Evolutionary conservation across 2,329 filamentous ascomycete species (phyloP).

Genomic region (Fusarium subtropicale): DNA sequence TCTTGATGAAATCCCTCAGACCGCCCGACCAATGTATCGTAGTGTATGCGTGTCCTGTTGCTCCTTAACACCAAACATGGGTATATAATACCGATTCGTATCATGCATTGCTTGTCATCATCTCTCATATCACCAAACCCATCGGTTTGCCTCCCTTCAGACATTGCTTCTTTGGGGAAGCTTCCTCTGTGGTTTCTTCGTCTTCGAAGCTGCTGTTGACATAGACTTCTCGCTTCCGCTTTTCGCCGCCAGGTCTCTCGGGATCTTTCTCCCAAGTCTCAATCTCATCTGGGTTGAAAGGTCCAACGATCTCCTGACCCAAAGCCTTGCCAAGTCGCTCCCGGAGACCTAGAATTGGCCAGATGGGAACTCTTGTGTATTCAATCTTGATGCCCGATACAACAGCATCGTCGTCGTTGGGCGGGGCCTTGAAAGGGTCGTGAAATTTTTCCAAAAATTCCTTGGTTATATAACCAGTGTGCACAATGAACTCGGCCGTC

Average conservation of each 20-base stretch:
- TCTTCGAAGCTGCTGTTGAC: constrained; percentile 57
- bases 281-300: constrained; percentile 55
- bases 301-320: constrained; percentile 62
- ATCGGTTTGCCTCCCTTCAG: constrained; percentile 48
- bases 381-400: constrained; percentile 58
- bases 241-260: constrained; percentile 50
- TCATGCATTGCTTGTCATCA: constrained; percentile 12
- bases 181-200: constrained; percentile 49
- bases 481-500: constrained; percentile 64
- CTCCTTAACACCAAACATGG: constrained; percentile 23
- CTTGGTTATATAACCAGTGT: constrained; percentile 61
- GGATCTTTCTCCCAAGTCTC: constrained; percentile 59
- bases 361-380: constrained; percentile 62
- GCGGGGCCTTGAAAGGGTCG: constrained; percentile 57
- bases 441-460: constrained; percentile 64
- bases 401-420: constrained; percentile 40
- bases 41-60: constrained; percentile 25
- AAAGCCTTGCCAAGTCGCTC: constrained; percentile 67
- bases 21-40: constrained; percentile 23
- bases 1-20: constrained; percentile 35
- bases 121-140: constrained; percentile 49
- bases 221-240: constrained; percentile 53
- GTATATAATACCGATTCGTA: constrained; percentile 16
- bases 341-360: constrained; percentile 66
- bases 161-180: constrained; percentile 52